Evolutionary conservation across 352 stramenopile species (phyloP), one percentile per base, ranked within the genome.

Genomic region (Ophiocytium majus): DNA sequence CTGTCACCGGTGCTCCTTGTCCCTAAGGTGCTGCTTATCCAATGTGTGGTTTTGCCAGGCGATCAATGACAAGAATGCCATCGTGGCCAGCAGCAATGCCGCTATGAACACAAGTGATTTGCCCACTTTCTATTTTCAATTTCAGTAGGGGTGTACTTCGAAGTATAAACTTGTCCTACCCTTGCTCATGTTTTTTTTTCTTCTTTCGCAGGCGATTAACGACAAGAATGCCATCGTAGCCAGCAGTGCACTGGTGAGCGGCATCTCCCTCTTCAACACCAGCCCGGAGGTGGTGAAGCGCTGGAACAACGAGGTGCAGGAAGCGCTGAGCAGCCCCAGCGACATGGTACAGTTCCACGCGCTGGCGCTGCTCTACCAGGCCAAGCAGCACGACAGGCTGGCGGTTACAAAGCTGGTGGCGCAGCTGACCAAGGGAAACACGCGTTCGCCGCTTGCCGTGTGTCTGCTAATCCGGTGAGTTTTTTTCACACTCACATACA

Each of bases 291-390:
- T 98, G 36, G 92, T 98, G 28, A 92, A 94, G 64, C 93, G 94
- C 50, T 93, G 86, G 84, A 81, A 81, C 50, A 81, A 81, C 49
- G 75, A 81, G 36, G 75, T 81, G 31, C 95, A 98, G 88, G 96
- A 99, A 86, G 96, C 95, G 0, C 93, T 98, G 9, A 96, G 94
- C 86, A 98, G 94, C 57, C 93, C 93, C 23, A 93, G 98, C 89
- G 95, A 99, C 84, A 99, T 99, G 97, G 97, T 99, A 14, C 95
- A 99, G 91, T 99, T 98, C 91, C 97, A 99, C 85, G 97, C 95
- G 9, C 94, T 99, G 79, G 95, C 95, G 35, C 92, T 99, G 9
- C 92, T 99, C 10, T 99, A 99, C 90, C 93, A 98, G 89, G 99
- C 99, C 89, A 98, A 98, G 81, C 94, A 97, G 84, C 94, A 99